Percentiles rank a stretch among this genome's conserved stretches.
These are phyloP conservation scores for Vanderwaltozyma yarrowii DNA, from an alignment of 805 yeast genomes.

Conservation along the genomic window DNA sequence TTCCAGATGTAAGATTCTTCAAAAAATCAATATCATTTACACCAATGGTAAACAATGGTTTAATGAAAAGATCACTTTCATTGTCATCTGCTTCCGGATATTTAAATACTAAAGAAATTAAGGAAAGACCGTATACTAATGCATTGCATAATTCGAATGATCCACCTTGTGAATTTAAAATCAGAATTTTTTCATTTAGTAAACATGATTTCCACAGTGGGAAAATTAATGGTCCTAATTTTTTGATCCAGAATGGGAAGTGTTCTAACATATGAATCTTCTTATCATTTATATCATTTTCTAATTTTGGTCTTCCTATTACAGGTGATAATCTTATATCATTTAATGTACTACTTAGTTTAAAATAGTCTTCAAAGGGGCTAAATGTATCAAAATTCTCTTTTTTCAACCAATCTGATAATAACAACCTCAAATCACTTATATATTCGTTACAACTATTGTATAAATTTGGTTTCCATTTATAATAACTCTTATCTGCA, in stretches of 20 bases:
- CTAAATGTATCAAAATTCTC: slow-evolving; percentile 5
- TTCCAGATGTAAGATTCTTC: neutral
- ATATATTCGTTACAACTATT: slow-evolving; percentile 15
- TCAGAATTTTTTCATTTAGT: slow-evolving; percentile 19
- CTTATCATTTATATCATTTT: neutral
- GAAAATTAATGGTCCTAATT: slow-evolving; percentile 26
- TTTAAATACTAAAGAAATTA: slow-evolving; percentile 13
- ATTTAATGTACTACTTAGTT: slow-evolving; percentile 2
- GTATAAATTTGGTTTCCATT: slow-evolving; percentile 2
- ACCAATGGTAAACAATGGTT: slow-evolving; percentile 17
- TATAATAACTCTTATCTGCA: neutral
- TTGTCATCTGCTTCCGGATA: neutral
- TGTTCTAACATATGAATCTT: slow-evolving; percentile 3
- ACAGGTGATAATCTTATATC: too few relatives aligned
- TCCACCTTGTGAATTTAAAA: slow-evolving; percentile 20
- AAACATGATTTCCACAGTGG: slow-evolving; percentile 27
- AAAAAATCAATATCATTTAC: slow-evolving; percentile 12
- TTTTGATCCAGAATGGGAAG: slow-evolving; percentile 19
- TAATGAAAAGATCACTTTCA: slow-evolving; percentile 5
- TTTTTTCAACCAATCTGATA: slow-evolving; percentile 16
- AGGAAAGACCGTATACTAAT: slow-evolving; percentile 19
- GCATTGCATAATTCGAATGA: slow-evolving; percentile 22
- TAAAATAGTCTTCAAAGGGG: slow-evolving; percentile 12
- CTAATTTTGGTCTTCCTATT: too few relatives aligned
- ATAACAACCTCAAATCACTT: slow-evolving; percentile 11